Base-by-base conservation (phyloP, 345 rosid genomes). In the Populus simonii region DNA sequence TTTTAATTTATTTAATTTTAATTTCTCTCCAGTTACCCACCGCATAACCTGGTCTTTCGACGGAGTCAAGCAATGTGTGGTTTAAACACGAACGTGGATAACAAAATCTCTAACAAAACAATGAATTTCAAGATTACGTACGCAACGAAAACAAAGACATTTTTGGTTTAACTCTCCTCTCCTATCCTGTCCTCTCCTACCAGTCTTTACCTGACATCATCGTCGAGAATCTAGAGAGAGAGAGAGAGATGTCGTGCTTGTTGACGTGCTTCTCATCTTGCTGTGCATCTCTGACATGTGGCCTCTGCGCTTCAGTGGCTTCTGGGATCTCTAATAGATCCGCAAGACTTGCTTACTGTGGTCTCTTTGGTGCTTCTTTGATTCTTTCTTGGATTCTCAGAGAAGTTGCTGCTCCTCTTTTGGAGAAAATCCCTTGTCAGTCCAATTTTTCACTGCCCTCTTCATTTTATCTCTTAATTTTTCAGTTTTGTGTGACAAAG, bases 341-440 rank as follows among this genome's bases (percentile, higher is more conserved):
- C 2, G 98, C 98, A 35, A 88, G 99, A 79, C 87, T 96, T 66
- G 96, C 92, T 74, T 96, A 93, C 79, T 93, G 97, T 75, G 99
- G 94, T 71, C 97, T 96, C 84, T 93, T 96, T 70, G 99, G 97
- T 27, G 86, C 88, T 29, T 93, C 99, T 27, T 84, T 96, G 7
- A 78, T 93, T 79, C 87, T 93, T 76, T 91, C 99, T 47, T 96
- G 99, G 99, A 79, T 96, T 68, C 92, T 96, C 47, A 83, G 99
- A 66, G 97, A 91, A 83, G 85, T 92, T 31, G 94, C 78, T 20
- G 91, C 93, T 70, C 98, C 99, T 66, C 89, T 96, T 22, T 81
- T 96, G 77, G 82, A 96, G 85, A 89, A 90, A 83, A 69, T 87
- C 70, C 84, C 99, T 59, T 96, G 99, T 96, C 75, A 77, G 86